phyloP scores from a whole-genome alignment of 1,284 basidiomycete genomes.

The Ceratobasidium sp. region DNA sequence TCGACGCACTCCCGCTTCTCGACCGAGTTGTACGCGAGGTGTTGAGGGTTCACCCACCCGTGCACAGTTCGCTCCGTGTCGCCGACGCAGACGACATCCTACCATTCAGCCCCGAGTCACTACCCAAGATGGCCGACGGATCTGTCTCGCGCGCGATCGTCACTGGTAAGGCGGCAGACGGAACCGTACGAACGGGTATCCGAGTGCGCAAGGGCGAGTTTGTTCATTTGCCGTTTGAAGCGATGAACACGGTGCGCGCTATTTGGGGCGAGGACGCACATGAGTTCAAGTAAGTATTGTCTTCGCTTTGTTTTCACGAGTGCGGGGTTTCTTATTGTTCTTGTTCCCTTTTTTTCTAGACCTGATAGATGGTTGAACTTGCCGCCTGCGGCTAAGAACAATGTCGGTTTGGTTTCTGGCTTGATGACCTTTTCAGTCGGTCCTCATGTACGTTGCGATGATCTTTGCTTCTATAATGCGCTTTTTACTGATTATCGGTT shows the following conservation, averaged over 20 bases:
- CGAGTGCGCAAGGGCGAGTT: conserved; percentile 69
- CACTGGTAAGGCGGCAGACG: conserved; percentile 10
- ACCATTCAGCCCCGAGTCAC: conserved; percentile 61
- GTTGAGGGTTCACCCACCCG: conserved; percentile 74
- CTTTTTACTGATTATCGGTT: conserved; percentile 59
- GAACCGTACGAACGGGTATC: conserved; percentile 51
- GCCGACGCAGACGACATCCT: conserved; percentile 69
- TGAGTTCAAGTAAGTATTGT: conserved; percentile 66
- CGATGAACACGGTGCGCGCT: conserved; percentile 70
- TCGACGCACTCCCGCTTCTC: conserved; percentile 66
- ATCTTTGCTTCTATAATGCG: conserved; percentile 52
- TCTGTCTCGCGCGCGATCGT: conserved; percentile 40
- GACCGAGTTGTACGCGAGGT: conserved; percentile 77
- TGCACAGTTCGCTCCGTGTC: conserved; percentile 75
- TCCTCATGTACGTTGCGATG: conserved; percentile 34
- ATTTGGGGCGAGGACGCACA: conserved; percentile 79
- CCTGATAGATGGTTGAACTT: conserved; percentile 71
- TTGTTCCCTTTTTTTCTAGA: conserved; percentile 54
- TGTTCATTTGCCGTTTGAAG: conserved; percentile 72
- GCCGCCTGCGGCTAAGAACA: conserved; percentile 60
- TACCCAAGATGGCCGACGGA: conserved; percentile 28
- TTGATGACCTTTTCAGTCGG: conserved; percentile 69
- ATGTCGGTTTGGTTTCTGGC: conserved; percentile 74
- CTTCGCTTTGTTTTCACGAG: conserved; percentile 45
- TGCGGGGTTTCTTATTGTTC: conserved; percentile 45